phyloP scores from a whole-genome alignment of 1,139 yeast genomes.

The Diutina pseudorugosa region DNA sequence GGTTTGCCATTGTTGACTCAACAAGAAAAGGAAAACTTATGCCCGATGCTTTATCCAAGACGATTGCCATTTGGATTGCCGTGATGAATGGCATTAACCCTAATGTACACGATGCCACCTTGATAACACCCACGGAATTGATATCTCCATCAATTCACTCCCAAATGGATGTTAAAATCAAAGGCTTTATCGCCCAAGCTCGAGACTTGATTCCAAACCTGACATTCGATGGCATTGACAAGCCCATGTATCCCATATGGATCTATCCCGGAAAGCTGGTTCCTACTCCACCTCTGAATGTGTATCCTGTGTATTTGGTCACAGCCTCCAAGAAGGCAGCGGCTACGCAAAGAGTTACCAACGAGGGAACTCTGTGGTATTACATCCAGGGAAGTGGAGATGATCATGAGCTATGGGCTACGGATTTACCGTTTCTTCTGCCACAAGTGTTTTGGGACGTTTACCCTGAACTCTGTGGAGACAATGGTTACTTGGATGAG shows the following conservation, averaged over 20 bases:
- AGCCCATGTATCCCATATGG: conserved; percentile 36
- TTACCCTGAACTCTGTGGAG: background rate
- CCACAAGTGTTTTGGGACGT: conserved; percentile 2
- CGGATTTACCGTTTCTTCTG: conserved; percentile 11
- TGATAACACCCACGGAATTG: conserved; percentile 38
- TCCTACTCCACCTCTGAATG: conserved; percentile 7
- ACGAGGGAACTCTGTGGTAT: conserved; percentile 23
- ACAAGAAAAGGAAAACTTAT: conserved; percentile 74
- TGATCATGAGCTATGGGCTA: conserved; percentile 84
- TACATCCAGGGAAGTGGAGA: conserved; percentile 92
- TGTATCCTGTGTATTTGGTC: conserved; percentile 8
- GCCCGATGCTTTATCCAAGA: conserved; percentile 81
- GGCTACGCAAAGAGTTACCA: conserved; percentile 5
- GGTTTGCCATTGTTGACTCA: conserved; percentile 64
- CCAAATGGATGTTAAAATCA: conserved; percentile 38
- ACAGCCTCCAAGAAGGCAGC: conserved; percentile 40
- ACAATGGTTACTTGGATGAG: background rate
- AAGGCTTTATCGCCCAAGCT: conserved; percentile 36
- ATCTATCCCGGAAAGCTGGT: conserved; percentile 44
- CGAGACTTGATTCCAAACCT: conserved; percentile 16
- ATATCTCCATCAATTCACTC: conserved; percentile 49
- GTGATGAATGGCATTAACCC: conserved; percentile 48
- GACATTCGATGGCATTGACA: background rate
- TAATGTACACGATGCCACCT: conserved; percentile 14
- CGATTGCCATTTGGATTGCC: conserved; percentile 88